phyloP scores from a whole-genome alignment of 495 filamentous ascomycete genomes.

The Parathielavia hyrcaniae region DNA sequence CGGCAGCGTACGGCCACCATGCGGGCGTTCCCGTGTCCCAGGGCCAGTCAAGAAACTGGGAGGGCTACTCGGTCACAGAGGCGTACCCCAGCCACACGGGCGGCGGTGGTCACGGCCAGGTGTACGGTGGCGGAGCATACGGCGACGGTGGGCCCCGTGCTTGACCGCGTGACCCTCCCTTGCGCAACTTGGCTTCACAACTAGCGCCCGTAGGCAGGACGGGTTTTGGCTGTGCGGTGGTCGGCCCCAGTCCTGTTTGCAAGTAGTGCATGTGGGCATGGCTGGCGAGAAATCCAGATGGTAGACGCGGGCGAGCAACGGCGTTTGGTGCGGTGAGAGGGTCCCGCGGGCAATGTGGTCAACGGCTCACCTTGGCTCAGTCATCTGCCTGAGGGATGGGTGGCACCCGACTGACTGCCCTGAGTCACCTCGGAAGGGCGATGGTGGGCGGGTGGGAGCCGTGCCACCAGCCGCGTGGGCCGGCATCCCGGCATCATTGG shows the following conservation, averaged over 20 bases:
- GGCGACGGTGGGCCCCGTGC: conserved; percentile 39
- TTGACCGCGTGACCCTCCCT: conserved; percentile 18
- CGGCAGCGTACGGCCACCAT: conserved; percentile 27
- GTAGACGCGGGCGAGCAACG: neutral
- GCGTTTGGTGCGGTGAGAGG: neutral
- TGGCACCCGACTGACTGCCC: neutral
- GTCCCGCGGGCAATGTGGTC: neutral
- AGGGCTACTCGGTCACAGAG: conserved; percentile 34
- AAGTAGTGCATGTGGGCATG: no score
- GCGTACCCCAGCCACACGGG: conserved; percentile 32
- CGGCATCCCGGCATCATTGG: neutral
- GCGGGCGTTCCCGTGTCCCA: conserved; percentile 26
- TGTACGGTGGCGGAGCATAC: conserved; percentile 39
- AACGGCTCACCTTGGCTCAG: neutral
- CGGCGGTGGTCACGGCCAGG: conserved; percentile 34
- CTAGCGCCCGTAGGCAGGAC: no score
- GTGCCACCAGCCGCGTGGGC: neutral
- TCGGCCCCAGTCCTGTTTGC: no score
- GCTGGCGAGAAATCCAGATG: neutral
- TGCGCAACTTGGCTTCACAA: neutral
- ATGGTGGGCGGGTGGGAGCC: neutral
- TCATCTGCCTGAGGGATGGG: neutral
- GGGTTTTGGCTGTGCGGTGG: no score
- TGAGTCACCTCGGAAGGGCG: neutral
- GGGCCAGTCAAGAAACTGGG: conserved; percentile 30